Evolutionary conservation across 306 rosid species (phyloP), one percentile per base, ranked within the genome.

Genomic region (Benincasa hispida): DNA sequence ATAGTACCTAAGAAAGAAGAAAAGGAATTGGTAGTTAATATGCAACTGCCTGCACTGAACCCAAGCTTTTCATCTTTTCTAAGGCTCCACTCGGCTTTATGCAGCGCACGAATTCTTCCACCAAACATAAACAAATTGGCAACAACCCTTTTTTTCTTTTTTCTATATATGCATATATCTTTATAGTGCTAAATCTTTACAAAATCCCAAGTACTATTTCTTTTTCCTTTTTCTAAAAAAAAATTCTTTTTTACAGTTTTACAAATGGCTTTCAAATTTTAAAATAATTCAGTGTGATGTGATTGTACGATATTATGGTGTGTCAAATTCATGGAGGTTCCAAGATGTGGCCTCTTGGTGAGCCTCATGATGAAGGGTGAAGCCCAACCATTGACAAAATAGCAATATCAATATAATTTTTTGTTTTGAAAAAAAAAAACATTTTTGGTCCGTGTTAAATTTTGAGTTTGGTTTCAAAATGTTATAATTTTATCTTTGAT

Each of bases 251-350:
- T 54, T 54, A 54, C 59, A 54, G 59, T 54, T 54, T 59, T 59
- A 25, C 9, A 8, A 3, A 8, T 63, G 47, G 70, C 25, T 32
- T 63, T 63, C 25, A 63, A 63, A 63, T 9, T 8, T 63, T 42
- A 42, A 39, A 22, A 14, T 69, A 2, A 69, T 69, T 69, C 22
- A 69, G 75, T 69, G 56, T 24, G 75, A 69, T 69, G 75, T 69
- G 75, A 69, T 69, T 24, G 75, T 69, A 69, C 75, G 56, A 69
- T 24, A 24, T 69, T 32, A 69, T 69, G 75, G 75, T 67, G 74
- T 66, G 50, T 65, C 47, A n/a, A 65, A 35, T 35, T 19, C 2
- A 19, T 65, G 72, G 18, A 58, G 17, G n/a, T 0, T 66, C 10
- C 0, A n/a, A 39, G 53, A 66, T 66, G 73, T 10, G 73, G 50